Conservation (phyloP, 1,284 basidiomycete genomes). For the Naganishia albida region DNA sequence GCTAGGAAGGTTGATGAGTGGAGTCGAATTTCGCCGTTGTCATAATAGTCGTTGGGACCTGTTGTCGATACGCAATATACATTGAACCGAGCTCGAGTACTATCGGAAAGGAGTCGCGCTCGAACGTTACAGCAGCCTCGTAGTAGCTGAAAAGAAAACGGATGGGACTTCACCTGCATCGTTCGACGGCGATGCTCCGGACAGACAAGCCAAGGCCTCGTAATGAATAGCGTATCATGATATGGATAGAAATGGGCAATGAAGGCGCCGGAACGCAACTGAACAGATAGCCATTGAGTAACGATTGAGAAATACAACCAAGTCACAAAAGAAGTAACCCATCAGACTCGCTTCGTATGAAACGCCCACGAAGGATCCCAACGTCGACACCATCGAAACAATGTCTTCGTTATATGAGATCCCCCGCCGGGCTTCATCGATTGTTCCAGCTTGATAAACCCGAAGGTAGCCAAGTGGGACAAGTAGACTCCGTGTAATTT, state of each 20-base stretch:
- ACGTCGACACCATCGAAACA: slow-evolving; percentile 28
- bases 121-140: too few relatives aligned
- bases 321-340: slow-evolving; percentile 19
- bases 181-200: too few relatives aligned
- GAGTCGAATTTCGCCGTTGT: slow-evolving; percentile 17
- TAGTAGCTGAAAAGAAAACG: too few relatives aligned
- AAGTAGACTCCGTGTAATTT: slow-evolving; percentile 32
- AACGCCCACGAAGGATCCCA: slow-evolving; percentile 31
- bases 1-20: not conserved
- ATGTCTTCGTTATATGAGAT: slow-evolving; percentile 22
- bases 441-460: slow-evolving; percentile 16
- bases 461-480: not conserved
- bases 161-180: too few relatives aligned
- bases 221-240: too few relatives aligned
- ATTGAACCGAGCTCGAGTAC: too few relatives aligned
- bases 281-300: not conserved
- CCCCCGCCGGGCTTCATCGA: slow-evolving; percentile 33
- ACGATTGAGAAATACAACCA: not conserved
- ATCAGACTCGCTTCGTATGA: slow-evolving; percentile 34
- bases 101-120: too few relatives aligned
- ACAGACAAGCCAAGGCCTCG: too few relatives aligned
- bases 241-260: too few relatives aligned
- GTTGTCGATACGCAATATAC: not conserved
- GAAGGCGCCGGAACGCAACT: too few relatives aligned
- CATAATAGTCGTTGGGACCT: slow-evolving; percentile 12